Percentiles rank a stretch among this genome's conserved stretches.
Conservation (phyloP, 768 basidiomycete genomes). For the Podaxis sp. region DNA sequence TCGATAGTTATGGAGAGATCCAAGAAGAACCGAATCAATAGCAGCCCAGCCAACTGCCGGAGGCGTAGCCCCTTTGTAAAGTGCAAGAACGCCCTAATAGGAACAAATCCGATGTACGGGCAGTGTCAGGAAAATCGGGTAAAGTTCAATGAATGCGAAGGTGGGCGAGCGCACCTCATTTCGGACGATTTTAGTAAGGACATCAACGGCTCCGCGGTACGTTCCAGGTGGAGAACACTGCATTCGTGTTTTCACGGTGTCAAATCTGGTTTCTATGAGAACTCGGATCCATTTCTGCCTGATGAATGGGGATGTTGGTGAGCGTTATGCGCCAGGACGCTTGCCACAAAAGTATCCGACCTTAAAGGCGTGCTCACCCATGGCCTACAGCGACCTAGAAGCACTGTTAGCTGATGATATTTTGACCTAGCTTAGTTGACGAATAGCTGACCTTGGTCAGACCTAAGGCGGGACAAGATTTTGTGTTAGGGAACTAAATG, state of each 20-base stretch:
- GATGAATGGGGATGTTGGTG: neutral
- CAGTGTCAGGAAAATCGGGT: neutral
- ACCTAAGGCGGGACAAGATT: conserved; percentile 29
- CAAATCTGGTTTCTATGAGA: conserved; percentile 45
- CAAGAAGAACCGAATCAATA: conserved; percentile 69
- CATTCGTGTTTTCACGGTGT: conserved; percentile 72
- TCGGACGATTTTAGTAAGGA: conserved; percentile 52
- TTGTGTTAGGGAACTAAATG: neutral
- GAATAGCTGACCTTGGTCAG: conserved; percentile 45
- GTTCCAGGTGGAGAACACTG: conserved; percentile 68
- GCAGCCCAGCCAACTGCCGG: conserved; percentile 74
- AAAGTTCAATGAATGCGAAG: neutral
- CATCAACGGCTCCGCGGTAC: conserved; percentile 62
- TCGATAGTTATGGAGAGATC: conserved; percentile 73
- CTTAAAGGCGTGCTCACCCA: conserved; percentile 40
- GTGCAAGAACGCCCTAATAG: conserved; percentile 54
- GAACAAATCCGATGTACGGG: conserved; percentile 9
- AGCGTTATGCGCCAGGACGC: neutral
- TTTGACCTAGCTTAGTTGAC: neutral
- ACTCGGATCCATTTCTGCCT: conserved; percentile 12
- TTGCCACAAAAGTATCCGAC: conserved; percentile 7
- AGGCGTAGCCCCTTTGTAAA: conserved; percentile 76
- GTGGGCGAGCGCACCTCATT: conserved; percentile 49
- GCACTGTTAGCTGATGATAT: conserved; percentile 3
- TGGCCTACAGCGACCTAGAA: conserved; percentile 68